Evolutionary conservation across 805 yeast genomes (phyloP), one percentile per base, ranked within the genome.

Genomic region (Myxozyma sirexii): DNA sequence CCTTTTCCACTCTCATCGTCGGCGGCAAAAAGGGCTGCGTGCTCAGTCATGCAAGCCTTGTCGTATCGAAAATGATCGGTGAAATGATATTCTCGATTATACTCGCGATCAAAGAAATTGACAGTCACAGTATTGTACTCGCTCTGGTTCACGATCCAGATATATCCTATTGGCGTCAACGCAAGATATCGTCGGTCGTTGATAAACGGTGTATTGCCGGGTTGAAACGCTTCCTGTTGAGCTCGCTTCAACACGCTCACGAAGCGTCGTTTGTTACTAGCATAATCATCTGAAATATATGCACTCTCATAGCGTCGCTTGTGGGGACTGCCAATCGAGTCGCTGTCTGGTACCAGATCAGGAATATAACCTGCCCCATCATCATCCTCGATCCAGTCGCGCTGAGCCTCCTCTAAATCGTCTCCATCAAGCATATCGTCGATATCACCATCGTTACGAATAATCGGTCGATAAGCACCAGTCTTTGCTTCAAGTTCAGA

Each of bases 161-260:
- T 87, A 70, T 89, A 88, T 0, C 97, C 99, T 8, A 64, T 46
- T 17, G 63, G 33, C 15, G 58, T 63, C 42, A 64, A 21, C 21
- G 64, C 84, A 42, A 93, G 74, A 68, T 90, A 92, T 55, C 97
- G 79, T 72, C 93, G 82, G 54, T 84, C 82, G 53, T 76, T 75
- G 33, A 74, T 73, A 87, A 92, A 91, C 0, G 97, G 96, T 0
- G 98, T 93, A 5, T 87, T 82, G 1, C 98, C 98, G 0, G 90
- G 88, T 2, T 96, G 90, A 67, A 84, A 87, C 0, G 97, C 92
- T 47, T 75, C 59, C 48, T 66, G 72, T 27, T 49, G 52, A 19
- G 45, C 29, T 15, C 27, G 27, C 29, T 46, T 35, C 29, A 59
- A n/a, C 26, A 49, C 54, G 19, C 41, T 29, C 23, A 46, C 42